Percentiles rank a stretch among this genome's conserved stretches.
phyloP scores from a whole-genome alignment of 331 rosid species.

The Pyracantha coccinea region DNA sequence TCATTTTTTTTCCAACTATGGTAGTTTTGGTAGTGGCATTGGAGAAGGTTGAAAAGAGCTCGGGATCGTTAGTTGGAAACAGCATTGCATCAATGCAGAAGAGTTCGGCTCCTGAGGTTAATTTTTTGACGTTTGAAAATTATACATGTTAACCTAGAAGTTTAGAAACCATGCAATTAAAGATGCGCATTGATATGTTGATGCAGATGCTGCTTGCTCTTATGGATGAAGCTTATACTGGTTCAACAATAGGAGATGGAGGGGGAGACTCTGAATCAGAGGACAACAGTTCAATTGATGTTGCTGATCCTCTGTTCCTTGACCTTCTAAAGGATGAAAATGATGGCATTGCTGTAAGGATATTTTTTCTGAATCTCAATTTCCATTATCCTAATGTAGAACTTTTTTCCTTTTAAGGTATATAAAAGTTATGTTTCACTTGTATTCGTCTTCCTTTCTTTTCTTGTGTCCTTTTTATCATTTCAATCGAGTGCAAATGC shows the following conservation, averaged over 20 bases:
- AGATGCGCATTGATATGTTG: conserved; percentile 9
- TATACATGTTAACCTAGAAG: neutral
- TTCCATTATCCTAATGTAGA: neutral
- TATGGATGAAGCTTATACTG: conserved; percentile 99
- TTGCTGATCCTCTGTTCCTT: conserved; percentile 76
- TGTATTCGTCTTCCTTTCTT: neutral
- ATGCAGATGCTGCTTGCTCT: conserved; percentile 93
- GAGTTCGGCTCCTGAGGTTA: conserved; percentile 92
- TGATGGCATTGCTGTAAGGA: conserved; percentile 87
- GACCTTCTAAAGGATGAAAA: conserved; percentile 97
- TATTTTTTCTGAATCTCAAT: conserved; percentile 12
- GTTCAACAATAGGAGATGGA: conserved; percentile 88
- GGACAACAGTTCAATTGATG: conserved; percentile 69
- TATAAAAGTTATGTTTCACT: neutral
- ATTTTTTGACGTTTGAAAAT: conserved; percentile 9
- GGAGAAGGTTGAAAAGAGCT: conserved; percentile 82
- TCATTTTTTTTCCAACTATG: conserved; percentile 19
- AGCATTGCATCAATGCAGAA: conserved; percentile 92
- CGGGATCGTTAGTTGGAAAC: conserved; percentile 85
- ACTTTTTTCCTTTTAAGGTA: neutral
- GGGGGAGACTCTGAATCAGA: conserved; percentile 92
- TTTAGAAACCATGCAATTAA: conserved; percentile 5
- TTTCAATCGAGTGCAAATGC: neutral
- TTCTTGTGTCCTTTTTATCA: neutral
- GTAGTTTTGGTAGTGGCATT: conserved; percentile 85